These are phyloP conservation scores for Coriaria nepalensis DNA, from an alignment of 306 rosid genomes.

Conservation along the genomic window DNA sequence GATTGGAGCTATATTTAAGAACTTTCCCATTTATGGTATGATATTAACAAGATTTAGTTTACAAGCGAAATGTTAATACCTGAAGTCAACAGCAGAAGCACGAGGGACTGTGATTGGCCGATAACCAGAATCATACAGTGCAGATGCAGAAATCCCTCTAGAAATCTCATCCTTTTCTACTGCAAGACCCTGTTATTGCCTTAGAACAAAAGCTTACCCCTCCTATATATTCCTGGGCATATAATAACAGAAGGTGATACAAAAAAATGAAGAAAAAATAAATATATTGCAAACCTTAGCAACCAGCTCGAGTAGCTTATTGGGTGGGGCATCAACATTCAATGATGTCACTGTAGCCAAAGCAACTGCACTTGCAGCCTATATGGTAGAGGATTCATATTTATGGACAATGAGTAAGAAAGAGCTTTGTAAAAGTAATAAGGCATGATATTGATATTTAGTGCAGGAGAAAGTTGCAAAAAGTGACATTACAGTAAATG, in stretches of 20 bases:
- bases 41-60: no score
- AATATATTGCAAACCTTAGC: conserved; percentile 69
- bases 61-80: conserved; percentile 28
- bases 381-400: not conserved
- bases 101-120: conserved; percentile 22
- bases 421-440: no score
- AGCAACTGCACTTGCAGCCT: conserved; percentile 90
- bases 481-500: no score
- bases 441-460: no score
- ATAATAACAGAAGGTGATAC: not conserved
- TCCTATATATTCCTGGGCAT: conserved; percentile 3
- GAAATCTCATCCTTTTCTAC: conserved; percentile 45
- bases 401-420: not conserved
- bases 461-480: no score
- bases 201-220: conserved; percentile 29
- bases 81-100: conserved; percentile 46
- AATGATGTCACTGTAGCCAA: conserved; percentile 73
- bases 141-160: conserved; percentile 45
- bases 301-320: conserved; percentile 56
- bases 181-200: conserved; percentile 76
- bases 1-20: no score
- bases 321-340: conserved; percentile 48
- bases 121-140: conserved; percentile 28
- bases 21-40: no score
- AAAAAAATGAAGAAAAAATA: conserved; percentile 7